Percentiles rank a stretch among this genome's conserved stretches.
Conservation (phyloP, 805 yeast genomes). For the Zygoascus biomembranicola region DNA sequence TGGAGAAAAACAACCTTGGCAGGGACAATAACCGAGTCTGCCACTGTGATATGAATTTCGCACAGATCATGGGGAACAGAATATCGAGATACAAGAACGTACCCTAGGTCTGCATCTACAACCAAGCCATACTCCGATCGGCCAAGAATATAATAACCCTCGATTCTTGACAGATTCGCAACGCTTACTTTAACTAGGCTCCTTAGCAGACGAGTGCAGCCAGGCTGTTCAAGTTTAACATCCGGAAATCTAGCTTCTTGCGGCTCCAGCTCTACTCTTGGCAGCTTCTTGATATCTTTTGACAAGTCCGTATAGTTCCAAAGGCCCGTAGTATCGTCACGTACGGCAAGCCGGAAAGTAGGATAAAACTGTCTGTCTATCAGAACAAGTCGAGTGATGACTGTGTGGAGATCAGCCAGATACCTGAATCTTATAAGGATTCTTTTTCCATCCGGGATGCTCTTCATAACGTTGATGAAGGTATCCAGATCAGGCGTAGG, state of each 20-base stretch:
- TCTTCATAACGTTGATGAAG: conserved; percentile 69
- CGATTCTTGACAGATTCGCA: conserved; percentile 60
- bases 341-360: conserved; percentile 56
- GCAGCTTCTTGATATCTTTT: conserved; percentile 42
- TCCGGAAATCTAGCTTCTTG: conserved; percentile 41
- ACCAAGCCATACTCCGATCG: conserved; percentile 70
- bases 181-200: conserved; percentile 68
- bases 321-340: conserved; percentile 48
- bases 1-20: conserved; percentile 77
- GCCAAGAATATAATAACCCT: conserved; percentile 39
- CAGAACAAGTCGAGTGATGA: conserved; percentile 53
- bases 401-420: conserved; percentile 65
- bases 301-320: conserved; percentile 45
- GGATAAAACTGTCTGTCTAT: conserved; percentile 83
- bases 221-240: conserved; percentile 35
- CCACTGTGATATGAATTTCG: conserved; percentile 70
- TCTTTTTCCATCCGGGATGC: conserved; percentile 66
- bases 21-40: conserved; percentile 76
- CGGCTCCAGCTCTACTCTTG: conserved; percentile 44
- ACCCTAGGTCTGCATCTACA: conserved; percentile 72
- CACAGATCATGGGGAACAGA: conserved; percentile 75
- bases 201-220: conserved; percentile 48
- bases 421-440: conserved; percentile 69
- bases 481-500: conserved; percentile 68
- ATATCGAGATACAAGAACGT: conserved; percentile 67